Base-by-base conservation (phyloP, 2,329 filamentous ascomycete species). In the Aspergillus aculeatinus region DNA sequence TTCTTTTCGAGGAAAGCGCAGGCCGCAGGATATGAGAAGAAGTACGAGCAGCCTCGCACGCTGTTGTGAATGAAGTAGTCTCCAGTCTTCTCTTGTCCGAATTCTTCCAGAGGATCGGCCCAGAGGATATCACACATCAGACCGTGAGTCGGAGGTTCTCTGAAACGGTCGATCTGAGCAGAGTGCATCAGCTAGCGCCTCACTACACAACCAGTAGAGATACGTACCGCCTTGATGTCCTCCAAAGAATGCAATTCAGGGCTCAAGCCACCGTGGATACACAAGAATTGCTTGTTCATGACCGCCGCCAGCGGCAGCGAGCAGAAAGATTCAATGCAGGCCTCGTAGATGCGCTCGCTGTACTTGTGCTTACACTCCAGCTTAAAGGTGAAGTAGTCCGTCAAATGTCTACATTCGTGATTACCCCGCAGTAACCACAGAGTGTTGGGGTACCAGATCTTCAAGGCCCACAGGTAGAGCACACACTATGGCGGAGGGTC, bases 311-410 rank as follows among this genome's bases (percentile, higher is more conserved):
- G 82, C 31, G 95, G 95, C 65, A 99, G 82, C 65, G 89, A 85
- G 81, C 95, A 99, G 84, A 99, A 99, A 0, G 95, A 96, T 67
- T 99, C 94, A 87, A 97, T 96, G 81, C 95, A 98, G 59, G 95
- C 94, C 73, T 99, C 94, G 76, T 99, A 99, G 61, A 99, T 86
- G 65, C 86, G 86, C 80, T 98, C 95, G 35, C 92, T 96, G 80
- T 99, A 99, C 79, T 99, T 99, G 86, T 99, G 95, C 82, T 96
- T 97, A 85, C 95, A 99, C 79, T 99, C 95, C 60, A 99, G 88
- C 84, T 99, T 98, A 84, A 99, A 99, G 63, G 95, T 99, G 81
- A 99, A 99, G 84, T 99, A 99, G 76, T 99, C 95, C 60, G 95
- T 99, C 84, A 99, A 85, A 82, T 99, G 95, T 72, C 95, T 89